Evolutionary conservation across 176 grass and related monocot genomes (phyloP).

Genomic region (Aechmea fasciata): DNA sequence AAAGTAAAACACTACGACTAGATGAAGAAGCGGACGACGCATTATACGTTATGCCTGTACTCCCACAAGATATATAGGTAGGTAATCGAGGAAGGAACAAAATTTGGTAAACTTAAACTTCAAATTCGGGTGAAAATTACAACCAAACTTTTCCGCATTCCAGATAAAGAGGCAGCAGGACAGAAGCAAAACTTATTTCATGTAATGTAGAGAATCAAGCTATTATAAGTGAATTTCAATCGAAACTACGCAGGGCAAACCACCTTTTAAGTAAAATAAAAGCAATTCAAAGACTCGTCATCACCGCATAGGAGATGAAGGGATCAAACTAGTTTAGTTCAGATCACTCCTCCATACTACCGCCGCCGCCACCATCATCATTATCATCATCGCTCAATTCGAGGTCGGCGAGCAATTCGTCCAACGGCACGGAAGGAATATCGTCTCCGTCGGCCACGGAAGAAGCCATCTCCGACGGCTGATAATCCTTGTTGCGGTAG

Average conservation of each 20-base stretch:
- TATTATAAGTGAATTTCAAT: too few relatives aligned
- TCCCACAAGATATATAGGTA: too few relatives aligned
- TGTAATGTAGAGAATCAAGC: too few relatives aligned
- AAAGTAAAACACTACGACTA: too few relatives aligned
- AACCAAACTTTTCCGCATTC: too few relatives aligned
- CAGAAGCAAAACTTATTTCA: too few relatives aligned
- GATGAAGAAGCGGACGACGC: too few relatives aligned
- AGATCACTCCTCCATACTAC: constrained; percentile 38
- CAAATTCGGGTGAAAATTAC: too few relatives aligned
- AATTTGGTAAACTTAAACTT: too few relatives aligned
- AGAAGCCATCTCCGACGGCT: constrained; percentile 59
- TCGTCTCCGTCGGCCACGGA: constrained; percentile 61
- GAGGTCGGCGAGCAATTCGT: constrained; percentile 68
- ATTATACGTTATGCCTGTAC: too few relatives aligned
- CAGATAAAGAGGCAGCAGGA: too few relatives aligned
- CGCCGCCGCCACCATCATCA: constrained; percentile 1
- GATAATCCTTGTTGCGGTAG: constrained; percentile 67
- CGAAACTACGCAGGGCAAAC: not conserved
- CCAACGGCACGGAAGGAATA: constrained; percentile 49
- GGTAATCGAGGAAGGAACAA: too few relatives aligned
- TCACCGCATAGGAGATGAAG: not conserved
- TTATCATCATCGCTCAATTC: constrained; percentile 44
- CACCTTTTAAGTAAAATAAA: constrained; percentile 17
- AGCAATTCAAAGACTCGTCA: constrained; percentile 16
- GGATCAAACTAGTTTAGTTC: not conserved